These are phyloP conservation scores for Phytophthora aleatoria DNA, from an alignment of 352 stramenopile species.

Conservation along the genomic window DNA sequence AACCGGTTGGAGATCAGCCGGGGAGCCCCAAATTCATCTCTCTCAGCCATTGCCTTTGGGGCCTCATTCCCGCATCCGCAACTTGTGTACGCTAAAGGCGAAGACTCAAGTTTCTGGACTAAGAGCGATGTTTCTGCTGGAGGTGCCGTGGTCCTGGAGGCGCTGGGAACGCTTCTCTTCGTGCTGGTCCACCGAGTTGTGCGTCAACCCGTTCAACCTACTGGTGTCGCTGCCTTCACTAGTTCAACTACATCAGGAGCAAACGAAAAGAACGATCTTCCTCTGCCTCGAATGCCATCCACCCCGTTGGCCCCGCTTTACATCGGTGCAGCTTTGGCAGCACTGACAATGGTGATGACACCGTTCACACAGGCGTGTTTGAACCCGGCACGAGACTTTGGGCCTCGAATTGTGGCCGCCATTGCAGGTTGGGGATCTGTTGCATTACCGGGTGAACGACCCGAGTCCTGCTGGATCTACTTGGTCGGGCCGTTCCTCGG, in stretches of 20 bases:
- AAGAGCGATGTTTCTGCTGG: constrained; percentile 39
- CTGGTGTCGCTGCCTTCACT: constrained; percentile 25
- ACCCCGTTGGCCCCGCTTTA: constrained; percentile 43
- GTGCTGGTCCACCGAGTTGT: constrained; percentile 67
- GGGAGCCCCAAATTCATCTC: constrained; percentile 40
- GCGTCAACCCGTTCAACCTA: constrained; percentile 32
- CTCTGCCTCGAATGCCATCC: constrained; percentile 13
- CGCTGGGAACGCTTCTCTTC: constrained; percentile 61
- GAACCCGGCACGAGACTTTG: constrained; percentile 83
- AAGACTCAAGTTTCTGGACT: constrained; percentile 10
- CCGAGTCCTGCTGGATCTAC: constrained; percentile 69
- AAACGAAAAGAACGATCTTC: constrained; percentile 14
- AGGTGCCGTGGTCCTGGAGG: constrained; percentile 60
- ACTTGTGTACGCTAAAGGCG: constrained; percentile 26
- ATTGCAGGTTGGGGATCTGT: constrained; percentile 61
- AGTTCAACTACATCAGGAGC: constrained; percentile 4
- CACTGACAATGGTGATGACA: constrained; percentile 55
- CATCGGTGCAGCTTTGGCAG: constrained; percentile 55
- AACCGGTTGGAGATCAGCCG: constrained; percentile 37
- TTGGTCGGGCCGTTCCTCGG: constrained; percentile 63
- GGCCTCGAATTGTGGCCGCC: constrained; percentile 62
- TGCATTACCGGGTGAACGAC: constrained; percentile 44
- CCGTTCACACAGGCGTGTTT: constrained; percentile 75
- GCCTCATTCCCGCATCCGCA: constrained; percentile 72
- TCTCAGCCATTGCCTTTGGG: constrained; percentile 69